These are phyloP conservation scores for Debaryomyces robertsiae DNA, from an alignment of 1,139 yeast genomes.

Conservation along the genomic window DNA sequence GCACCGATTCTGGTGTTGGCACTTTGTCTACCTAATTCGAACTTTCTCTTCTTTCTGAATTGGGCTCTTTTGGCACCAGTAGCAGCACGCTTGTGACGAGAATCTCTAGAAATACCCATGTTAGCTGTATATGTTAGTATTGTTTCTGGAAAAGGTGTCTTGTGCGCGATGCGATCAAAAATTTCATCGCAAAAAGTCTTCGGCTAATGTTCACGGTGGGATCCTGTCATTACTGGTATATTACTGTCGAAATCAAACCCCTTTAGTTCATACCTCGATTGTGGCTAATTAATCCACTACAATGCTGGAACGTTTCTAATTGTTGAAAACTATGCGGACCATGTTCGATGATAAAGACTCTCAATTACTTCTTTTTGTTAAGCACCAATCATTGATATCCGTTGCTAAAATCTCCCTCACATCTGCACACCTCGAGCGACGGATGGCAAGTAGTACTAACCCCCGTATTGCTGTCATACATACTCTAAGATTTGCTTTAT, in stretches of 20 bases:
- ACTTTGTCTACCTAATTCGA: conserved; percentile 99
- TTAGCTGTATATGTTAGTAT: conserved; percentile 35
- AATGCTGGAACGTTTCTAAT: too few species aligned
- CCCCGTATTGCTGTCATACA: conserved; percentile 4
- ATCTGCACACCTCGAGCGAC: background rate
- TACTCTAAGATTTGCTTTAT: conserved; percentile 11
- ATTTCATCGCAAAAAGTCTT: too few species aligned
- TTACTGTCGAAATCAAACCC: too few species aligned
- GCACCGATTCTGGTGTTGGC: conserved; percentile 99
- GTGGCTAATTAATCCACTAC: too few species aligned
- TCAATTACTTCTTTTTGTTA: too few species aligned
- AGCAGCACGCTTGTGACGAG: conserved; percentile 99
- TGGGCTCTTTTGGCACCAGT: conserved; percentile 99
- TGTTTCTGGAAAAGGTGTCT: background rate
- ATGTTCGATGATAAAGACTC: too few species aligned
- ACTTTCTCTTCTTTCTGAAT: conserved; percentile 99
- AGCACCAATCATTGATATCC: too few species aligned
- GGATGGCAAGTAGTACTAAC: background rate
- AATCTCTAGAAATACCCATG: conserved; percentile 99
- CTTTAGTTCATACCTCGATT: too few species aligned
- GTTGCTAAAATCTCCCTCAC: too few species aligned
- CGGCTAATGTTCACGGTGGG: too few species aligned
- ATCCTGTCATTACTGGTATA: too few species aligned
- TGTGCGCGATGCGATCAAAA: background rate
- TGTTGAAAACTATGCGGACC: too few species aligned